Evolutionary conservation across 139 green algal genomes (phyloP), one percentile per base, ranked within the genome.

Genomic region (Micromonas commoda): DNA sequence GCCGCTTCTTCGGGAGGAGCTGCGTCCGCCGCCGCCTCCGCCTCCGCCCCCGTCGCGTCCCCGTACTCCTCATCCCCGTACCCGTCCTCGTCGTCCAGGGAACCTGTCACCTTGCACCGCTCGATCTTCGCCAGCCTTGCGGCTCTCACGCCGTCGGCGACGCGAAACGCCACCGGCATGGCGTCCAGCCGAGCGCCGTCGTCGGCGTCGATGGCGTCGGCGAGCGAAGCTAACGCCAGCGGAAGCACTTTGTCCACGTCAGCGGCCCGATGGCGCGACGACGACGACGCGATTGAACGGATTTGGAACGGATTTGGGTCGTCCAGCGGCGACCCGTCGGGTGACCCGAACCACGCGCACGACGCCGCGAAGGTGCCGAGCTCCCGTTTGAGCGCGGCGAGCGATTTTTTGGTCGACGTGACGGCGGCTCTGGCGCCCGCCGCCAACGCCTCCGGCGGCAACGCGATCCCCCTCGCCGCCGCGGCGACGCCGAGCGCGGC

Each of bases 401-500:
- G 33, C 32, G 26, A 13, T 13, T 38, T 35, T 26, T 29, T 4
- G 3, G 33, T 33, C n/a, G 64, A 35, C 3, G 26, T 29, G n/a
- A 13, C 33, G 4, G 32, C 13, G 28, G 33, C 64, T 26, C 64
- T 26, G 28, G 64, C 32, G 13, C 28, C 64, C 4, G 2, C 4
- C 26, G 64, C 64, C 28, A 29, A 26, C 21, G 13, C 5, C 29
- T 35, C 64, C 26, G 33, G 26, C 26, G 26, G 26, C 3, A 71
- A 23, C 28, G 13, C 33, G 64, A 71, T 29, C 4, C 64, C 64
- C 4, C 33, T 26, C n/a, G 23, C 26, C 13, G 13, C 26, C n/a
- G 64, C 64, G 26, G 33, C 64, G 64, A 71, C 64, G 64, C 38
- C 45, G 64, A 71, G 26, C 26, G 33, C 64, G 4, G 64, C 64